phyloP scores from a whole-genome alignment of 2,329 filamentous ascomycete genomes.

The Sporothrix protearum region DNA sequence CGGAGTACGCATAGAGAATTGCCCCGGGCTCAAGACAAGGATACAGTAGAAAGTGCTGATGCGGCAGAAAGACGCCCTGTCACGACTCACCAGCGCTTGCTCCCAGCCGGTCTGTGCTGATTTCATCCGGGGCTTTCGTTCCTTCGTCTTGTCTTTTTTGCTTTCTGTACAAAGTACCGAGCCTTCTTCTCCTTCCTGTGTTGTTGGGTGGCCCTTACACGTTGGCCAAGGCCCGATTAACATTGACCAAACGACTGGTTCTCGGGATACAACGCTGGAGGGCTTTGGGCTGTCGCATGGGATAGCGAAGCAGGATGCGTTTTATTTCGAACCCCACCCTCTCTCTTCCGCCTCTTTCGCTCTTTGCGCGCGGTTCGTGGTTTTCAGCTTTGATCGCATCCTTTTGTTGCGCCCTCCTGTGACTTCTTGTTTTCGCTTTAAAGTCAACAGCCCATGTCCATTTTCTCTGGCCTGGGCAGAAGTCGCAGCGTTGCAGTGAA shows the following conservation, averaged over 20 bases:
- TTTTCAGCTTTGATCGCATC: constrained; percentile 10
- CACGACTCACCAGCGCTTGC: background rate
- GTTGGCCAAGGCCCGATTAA: background rate
- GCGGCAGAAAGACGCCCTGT: background rate
- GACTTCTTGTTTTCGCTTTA: background rate
- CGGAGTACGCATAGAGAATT: background rate
- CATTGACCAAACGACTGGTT: background rate
- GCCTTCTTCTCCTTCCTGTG: background rate
- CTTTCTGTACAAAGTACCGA: background rate
- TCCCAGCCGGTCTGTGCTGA: background rate
- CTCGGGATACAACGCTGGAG: constrained; percentile 13
- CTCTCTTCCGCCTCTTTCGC: background rate
- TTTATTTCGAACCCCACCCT: background rate
- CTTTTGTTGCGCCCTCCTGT: background rate
- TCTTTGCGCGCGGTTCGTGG: background rate
- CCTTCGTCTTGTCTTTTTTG: constrained; percentile 15
- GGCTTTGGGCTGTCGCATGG: background rate
- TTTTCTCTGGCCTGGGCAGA: background rate
- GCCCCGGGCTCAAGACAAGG: background rate
- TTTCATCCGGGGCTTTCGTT: background rate
- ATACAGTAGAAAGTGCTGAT: background rate
- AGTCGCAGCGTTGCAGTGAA: constrained; percentile 3
- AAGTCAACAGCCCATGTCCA: background rate
- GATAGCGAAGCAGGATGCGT: background rate
- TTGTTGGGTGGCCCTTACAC: constrained; percentile 7